Evolutionary conservation across 306 rosid genomes (phyloP).

Genomic region (Casuarina glauca): DNA sequence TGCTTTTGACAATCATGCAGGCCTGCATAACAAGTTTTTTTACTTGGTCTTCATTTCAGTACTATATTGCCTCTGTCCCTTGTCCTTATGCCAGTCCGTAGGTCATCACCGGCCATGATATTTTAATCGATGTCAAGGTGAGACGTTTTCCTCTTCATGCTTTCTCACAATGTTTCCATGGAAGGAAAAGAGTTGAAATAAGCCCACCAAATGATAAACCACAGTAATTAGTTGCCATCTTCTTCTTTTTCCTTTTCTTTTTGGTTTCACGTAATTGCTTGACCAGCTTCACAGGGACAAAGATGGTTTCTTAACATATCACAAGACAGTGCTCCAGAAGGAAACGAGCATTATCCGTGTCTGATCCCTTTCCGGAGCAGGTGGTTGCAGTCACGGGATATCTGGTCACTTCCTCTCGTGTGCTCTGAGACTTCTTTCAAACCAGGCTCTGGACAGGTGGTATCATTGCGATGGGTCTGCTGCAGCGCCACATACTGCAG

Average conservation of each 20-base stretch:
- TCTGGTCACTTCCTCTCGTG: neutral
- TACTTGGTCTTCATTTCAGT: neutral
- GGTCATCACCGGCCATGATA: neutral
- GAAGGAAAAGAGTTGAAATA: too few species aligned
- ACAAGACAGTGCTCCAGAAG: neutral
- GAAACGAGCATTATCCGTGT: conserved; percentile 1
- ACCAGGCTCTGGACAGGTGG: neutral
- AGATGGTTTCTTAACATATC: neutral
- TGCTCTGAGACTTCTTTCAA: neutral
- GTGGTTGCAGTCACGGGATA: conserved; percentile 5
- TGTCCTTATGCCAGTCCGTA: neutral
- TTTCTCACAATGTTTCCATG: too few species aligned
- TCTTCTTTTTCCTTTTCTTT: too few species aligned
- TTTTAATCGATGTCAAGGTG: neutral
- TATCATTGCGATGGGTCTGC: neutral
- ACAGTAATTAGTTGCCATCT: too few species aligned
- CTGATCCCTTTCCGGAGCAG: neutral
- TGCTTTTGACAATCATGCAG: too few species aligned
- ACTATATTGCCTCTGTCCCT: neutral
- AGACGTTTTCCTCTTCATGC: too few species aligned
- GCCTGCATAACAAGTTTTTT: too few species aligned
- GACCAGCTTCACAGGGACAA: neutral
- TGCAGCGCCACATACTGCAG: neutral
- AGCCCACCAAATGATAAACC: neutral
- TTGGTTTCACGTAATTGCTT: neutral